Evolutionary conservation across 768 basidiomycete genomes (phyloP).

Genomic region (Pisolithus orientalis): DNA sequence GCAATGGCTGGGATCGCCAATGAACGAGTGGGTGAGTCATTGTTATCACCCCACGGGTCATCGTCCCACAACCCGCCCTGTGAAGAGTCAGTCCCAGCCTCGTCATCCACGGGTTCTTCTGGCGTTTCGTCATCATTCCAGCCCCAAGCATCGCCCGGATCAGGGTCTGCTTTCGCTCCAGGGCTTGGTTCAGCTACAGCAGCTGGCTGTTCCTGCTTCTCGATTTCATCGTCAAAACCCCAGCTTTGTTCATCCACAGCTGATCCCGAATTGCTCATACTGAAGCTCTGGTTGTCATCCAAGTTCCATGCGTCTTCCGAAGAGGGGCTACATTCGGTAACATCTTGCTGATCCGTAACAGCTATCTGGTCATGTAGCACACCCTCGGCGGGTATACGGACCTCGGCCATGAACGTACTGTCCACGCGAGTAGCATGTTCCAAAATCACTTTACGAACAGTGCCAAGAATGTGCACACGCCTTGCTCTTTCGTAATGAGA

Average conservation of each 20-base stretch:
- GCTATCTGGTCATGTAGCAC: neutral
- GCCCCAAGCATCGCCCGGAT: slow-evolving; percentile 66
- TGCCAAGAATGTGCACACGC: slow-evolving; percentile 58
- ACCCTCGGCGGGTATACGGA: slow-evolving; percentile 5
- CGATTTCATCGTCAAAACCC: slow-evolving; percentile 48
- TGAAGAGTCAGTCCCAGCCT: slow-evolving; percentile 21
- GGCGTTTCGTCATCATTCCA: slow-evolving; percentile 53
- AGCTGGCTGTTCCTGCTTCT: slow-evolving; percentile 15
- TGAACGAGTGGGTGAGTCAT: slow-evolving; percentile 19
- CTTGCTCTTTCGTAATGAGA: slow-evolving; percentile 77
- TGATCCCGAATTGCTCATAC: slow-evolving; percentile 20
- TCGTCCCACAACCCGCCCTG: slow-evolving; percentile 56
- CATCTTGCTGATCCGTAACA: neutral
- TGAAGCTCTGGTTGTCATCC: slow-evolving; percentile 34
- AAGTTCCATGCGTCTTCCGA: slow-evolving; percentile 37
- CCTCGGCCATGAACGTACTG: slow-evolving; percentile 22
- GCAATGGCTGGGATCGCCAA: slow-evolving; percentile 32
- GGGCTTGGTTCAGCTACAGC: slow-evolving; percentile 12
- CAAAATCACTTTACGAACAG: slow-evolving; percentile 52
- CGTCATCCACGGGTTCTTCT: slow-evolving; percentile 18
- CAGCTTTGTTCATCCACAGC: slow-evolving; percentile 33
- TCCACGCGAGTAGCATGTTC: slow-evolving; percentile 11
- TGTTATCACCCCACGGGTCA: slow-evolving; percentile 58
- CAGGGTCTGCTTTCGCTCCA: slow-evolving; percentile 27
- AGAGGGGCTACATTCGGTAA: neutral